Base-by-base conservation (phyloP, 805 yeast genomes). In the Saccharomycopsis schoenii region DNA sequence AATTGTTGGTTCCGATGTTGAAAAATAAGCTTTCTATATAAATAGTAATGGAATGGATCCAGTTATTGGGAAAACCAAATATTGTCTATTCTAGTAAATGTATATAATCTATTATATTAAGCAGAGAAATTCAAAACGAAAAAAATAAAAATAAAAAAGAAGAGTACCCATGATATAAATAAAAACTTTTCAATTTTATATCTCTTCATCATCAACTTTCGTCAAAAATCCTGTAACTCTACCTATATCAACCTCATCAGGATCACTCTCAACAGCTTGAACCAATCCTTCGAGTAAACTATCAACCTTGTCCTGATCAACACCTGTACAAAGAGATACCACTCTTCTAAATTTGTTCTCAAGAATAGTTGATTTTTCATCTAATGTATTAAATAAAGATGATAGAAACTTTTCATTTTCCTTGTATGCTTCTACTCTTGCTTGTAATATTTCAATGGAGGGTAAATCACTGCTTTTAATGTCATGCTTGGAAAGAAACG, bases 221-320 rank as follows among this genome's bases (percentile, higher is more conserved):
- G 78, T 74, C 66, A 83, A 70, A 67, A 83, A 83, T 12, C 82
- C 84, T 29, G 81, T 77, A 15, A 81, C 81, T 42, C 83, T 70
- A 25, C 80, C 79, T 68, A 83, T 77, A 68, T 83, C 87, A 42
- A 83, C 82, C 63, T 82, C 86, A 64, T 81, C 87, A 1, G 89
- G 87, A 69, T 86, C 92, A 64, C 93, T 87, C 65, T 92, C 96
- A 5, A 93, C 97, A 19, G 97, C 97, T 68, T 86, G 88, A 39
- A 94, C 82, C 58, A 93, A 77, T 4, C 93, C 96, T 65, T 89
- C 94, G 57, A 93, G 77, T 67, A 94, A 79, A 59, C 79, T 81
- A 70, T 89, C 96, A 39, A 94, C 96, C 64, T 84, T 86, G 59
- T 80, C 82, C 59, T 87, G 88, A 56, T 84, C 91, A 34, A 90